Percentiles rank a stretch among this genome's conserved stretches.
phyloP scores from a whole-genome alignment of 345 rosid species.

The Populus tremula region DNA sequence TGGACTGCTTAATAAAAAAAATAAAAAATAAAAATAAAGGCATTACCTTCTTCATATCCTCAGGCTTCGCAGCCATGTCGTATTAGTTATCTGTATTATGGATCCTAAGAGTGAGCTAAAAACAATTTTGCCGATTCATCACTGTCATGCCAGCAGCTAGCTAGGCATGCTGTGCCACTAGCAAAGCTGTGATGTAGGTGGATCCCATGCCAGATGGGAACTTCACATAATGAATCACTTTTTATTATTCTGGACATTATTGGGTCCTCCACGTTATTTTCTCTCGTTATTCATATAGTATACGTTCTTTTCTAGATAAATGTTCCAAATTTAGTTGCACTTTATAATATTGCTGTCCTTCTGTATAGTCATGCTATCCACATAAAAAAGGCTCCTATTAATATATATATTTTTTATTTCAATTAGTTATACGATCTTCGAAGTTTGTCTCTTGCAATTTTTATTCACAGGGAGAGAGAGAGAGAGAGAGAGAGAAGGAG shows the following conservation, averaged over 20 bases:
- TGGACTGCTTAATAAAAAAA: background rate
- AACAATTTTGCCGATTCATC: background rate
- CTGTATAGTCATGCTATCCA: background rate
- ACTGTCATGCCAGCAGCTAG: background rate
- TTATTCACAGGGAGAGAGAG: background rate
- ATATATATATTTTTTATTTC: background rate
- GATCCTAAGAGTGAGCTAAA: background rate
- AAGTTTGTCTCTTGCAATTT: background rate
- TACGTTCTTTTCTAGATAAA: no score
- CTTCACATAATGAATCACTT: background rate
- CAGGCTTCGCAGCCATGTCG: background rate
- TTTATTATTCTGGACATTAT: background rate
- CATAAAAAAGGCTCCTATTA: background rate
- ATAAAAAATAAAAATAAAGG: background rate
- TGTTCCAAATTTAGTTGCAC: background rate
- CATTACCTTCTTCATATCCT: background rate
- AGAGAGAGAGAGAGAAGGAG: background rate
- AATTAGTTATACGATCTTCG: background rate
- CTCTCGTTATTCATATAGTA: background rate
- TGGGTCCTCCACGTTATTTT: slow-evolving; percentile 1
- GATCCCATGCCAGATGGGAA: slow-evolving; percentile 22
- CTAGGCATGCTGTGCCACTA: background rate
- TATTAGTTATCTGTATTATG: background rate
- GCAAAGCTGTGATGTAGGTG: background rate
- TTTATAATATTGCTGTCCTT: background rate